Evolutionary conservation across 23 red algal genomes (phyloP).

Genomic region (Chondrus crispus): DNA sequence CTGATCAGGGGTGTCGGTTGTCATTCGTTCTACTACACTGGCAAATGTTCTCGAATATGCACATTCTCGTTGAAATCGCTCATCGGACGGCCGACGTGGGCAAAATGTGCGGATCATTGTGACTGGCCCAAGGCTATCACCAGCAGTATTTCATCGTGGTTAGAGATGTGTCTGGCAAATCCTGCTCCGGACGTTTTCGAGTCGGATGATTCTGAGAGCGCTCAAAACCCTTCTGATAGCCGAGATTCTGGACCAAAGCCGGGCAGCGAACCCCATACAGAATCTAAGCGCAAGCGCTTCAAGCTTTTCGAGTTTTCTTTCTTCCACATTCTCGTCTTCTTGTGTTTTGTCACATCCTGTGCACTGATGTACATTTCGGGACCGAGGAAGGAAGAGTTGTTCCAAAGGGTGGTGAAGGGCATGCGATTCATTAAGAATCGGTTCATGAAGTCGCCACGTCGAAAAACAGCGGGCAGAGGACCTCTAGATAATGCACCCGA

Average conservation of each 20-base stretch:
- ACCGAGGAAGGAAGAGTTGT: not conserved
- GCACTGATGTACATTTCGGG: not conserved
- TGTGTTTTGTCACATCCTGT: not conserved
- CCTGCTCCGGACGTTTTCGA: conserved; percentile 37
- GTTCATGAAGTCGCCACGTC: not conserved
- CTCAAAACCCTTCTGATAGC: not conserved
- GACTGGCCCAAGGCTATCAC: conserved; percentile 23
- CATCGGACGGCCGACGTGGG: conserved; percentile 17
- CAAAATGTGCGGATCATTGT: conserved; percentile 18
- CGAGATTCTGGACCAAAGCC: not conserved
- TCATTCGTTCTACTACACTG: conserved; percentile 24
- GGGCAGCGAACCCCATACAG: not conserved
- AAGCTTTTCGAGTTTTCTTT: not conserved
- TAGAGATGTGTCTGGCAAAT: conserved; percentile 32
- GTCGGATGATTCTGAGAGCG: not conserved
- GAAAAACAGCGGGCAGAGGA: not conserved
- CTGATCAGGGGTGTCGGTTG: conserved; percentile 23
- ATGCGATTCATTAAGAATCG: not conserved
- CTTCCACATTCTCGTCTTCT: not conserved
- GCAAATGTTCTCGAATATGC: conserved; percentile 48
- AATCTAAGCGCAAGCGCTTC: not conserved
- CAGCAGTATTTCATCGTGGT: not conserved
- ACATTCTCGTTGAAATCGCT: conserved; percentile 35
- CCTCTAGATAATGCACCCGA: conserved; percentile 30
- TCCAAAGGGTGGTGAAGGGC: not conserved